These are phyloP conservation scores for Aspergillus caelatus DNA, from an alignment of 2,329 filamentous ascomycete genomes.

Conservation along the genomic window DNA sequence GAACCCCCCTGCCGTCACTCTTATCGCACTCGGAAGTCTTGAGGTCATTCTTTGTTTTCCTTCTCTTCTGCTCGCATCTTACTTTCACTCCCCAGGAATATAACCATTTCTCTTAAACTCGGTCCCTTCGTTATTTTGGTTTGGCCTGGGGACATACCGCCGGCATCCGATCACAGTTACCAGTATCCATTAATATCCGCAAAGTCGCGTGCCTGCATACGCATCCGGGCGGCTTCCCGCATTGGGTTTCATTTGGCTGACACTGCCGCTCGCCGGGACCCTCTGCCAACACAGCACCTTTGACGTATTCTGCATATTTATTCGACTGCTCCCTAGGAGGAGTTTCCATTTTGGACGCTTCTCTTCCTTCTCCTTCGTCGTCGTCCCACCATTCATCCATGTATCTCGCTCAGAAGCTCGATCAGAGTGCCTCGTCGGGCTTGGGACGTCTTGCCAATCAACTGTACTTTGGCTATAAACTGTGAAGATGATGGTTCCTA, in stretches of 20 bases:
- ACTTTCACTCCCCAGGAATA: background rate
- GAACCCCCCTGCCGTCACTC: background rate
- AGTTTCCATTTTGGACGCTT: slow-evolving; percentile 12
- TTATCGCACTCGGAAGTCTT: slow-evolving; percentile 6
- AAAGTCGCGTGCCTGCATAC: slow-evolving; percentile 28
- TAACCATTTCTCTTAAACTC: background rate
- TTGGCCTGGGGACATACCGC: background rate
- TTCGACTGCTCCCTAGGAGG: slow-evolving; percentile 1
- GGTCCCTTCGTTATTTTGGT: background rate
- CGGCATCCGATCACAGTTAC: background rate
- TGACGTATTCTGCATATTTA: slow-evolving; percentile 16
- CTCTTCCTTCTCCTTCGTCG: slow-evolving; percentile 6
- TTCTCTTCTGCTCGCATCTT: background rate
- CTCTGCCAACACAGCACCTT: slow-evolving; percentile 24
- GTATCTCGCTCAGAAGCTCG: slow-evolving; percentile 44
- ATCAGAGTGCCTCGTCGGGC: slow-evolving; percentile 45
- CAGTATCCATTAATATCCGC: background rate
- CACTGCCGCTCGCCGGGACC: slow-evolving; percentile 15
- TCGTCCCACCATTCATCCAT: slow-evolving; percentile 34
- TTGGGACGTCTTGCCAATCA: slow-evolving; percentile 21
- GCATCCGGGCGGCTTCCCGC: slow-evolving; percentile 21
- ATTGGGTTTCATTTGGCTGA: slow-evolving; percentile 17
- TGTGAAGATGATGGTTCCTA: slow-evolving; percentile 46
- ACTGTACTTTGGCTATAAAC: slow-evolving; percentile 16
- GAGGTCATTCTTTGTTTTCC: slow-evolving; percentile 7